Evolutionary conservation across 345 rosid genomes (phyloP), one percentile per base, ranked within the genome.

Genomic region (Salix viminalis): DNA sequence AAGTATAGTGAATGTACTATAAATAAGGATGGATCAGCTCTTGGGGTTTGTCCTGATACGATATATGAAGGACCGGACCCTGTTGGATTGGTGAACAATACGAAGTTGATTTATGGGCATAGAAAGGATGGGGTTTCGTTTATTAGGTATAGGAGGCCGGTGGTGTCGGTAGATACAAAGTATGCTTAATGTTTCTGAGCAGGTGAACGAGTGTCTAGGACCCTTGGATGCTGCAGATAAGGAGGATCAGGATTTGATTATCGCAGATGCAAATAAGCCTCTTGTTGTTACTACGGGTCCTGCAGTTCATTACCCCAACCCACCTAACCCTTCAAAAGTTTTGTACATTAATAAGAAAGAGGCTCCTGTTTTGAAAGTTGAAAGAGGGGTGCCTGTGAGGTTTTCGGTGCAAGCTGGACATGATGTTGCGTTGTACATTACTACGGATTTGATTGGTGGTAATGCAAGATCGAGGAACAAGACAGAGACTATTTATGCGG

Each of bases 71-170:
- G 88, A 52, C 77, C 80, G 1, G 86, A 81, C 70, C 69, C 87
- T 28, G 75, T 76, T 74, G 92, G 87, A n/a, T 80, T 88, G 21
- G 90, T 90, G 80, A 96, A 92, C 77, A 90, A 91, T 61, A 91
- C 94, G 3, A 75, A 75, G 75, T 76, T 90, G 85, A 71, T 92
- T 79, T 93, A 93, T 84, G 99, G 73, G 30, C 99, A 93, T 79
- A 87, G 97, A 76, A 96, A 80, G 84, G 99, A 93, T 80, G 97
- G 99, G 58, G 94, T 92, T 72, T 91, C 99, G 1, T 96, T 96
- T 82, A 79, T 96, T 80, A 87, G 96, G 87, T 96, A 87, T 76
- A 83, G 82, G 79, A 89, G 91, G 80, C 89, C 89, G 4, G 76
- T 96, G 85, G 83, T 85, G 60, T 84, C 86, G 4, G 78, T 73